phyloP scores from a whole-genome alignment of 2,329 filamentous ascomycete genomes.

The Sporothrix sp. region DNA sequence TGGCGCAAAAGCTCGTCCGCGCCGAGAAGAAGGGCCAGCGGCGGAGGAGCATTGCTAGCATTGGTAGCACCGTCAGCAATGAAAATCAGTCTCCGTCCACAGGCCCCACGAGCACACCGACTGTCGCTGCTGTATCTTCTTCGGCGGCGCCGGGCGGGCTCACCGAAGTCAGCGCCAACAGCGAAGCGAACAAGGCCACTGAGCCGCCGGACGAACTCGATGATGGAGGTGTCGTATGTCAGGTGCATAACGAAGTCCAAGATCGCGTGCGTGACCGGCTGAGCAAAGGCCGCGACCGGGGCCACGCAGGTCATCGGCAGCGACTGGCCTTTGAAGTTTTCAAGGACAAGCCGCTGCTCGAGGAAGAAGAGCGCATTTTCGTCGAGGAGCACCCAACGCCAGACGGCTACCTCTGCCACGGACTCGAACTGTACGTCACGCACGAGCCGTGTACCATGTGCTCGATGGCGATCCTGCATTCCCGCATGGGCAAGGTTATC shows the following conservation, averaged over 20 bases:
- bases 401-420: slow-evolving; percentile 88
- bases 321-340: slow-evolving; percentile 53
- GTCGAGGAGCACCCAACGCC: slow-evolving; percentile 53
- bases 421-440: slow-evolving; percentile 85
- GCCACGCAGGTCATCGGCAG: slow-evolving; percentile 22
- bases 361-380: slow-evolving; percentile 54
- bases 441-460: slow-evolving; percentile 97
- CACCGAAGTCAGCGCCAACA: neutral
- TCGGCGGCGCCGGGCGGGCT: neutral
- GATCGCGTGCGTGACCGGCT: slow-evolving; percentile 18
- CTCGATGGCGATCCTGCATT: slow-evolving; percentile 92
- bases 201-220: neutral
- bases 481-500: slow-evolving; percentile 76
- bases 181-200: neutral
- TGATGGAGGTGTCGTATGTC: slow-evolving; percentile 2
- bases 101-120: too few relatives aligned
- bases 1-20: slow-evolving; percentile 56
- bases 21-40: slow-evolving; percentile 36
- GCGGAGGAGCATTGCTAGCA: slow-evolving; percentile 1
- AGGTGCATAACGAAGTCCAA: slow-evolving; percentile 18
- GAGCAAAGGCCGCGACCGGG: slow-evolving; percentile 17
- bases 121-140: too few relatives aligned
- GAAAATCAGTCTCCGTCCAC: slow-evolving; percentile 21
- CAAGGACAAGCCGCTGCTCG: slow-evolving; percentile 58
- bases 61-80: neutral